Conservation (phyloP, 2,329 filamentous ascomycete genomes). For the Aspergillus phoenicis region DNA sequence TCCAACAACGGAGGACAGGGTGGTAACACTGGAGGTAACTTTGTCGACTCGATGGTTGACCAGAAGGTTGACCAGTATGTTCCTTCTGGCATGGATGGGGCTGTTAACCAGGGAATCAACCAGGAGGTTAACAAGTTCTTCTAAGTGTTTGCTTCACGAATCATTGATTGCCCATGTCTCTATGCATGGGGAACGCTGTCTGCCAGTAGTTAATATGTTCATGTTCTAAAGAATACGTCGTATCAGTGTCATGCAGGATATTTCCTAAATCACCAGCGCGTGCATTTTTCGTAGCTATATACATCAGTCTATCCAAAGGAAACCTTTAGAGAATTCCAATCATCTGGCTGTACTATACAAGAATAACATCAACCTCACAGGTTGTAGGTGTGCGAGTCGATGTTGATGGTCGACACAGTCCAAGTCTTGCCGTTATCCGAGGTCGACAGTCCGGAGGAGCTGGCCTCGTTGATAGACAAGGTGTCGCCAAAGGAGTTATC, state of each 20-base stretch:
- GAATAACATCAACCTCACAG: neutral
- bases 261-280: too few species aligned
- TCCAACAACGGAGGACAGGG: neutral
- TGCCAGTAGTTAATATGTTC: too few species aligned
- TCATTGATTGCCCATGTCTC: neutral
- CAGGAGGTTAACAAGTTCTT: neutral
- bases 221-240: too few species aligned
- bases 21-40: neutral
- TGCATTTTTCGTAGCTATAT: too few species aligned
- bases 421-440: constrained; percentile 32
- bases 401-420: constrained; percentile 32
- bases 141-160: neutral
- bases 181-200: too few species aligned
- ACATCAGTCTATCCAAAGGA: too few species aligned
- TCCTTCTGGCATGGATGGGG: neutral
- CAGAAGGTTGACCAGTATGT: constrained; percentile 2
- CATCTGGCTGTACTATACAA: neutral
- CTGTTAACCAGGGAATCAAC: neutral
- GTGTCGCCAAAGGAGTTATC: constrained; percentile 33
- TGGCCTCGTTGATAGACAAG: constrained; percentile 30
- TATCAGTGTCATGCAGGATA: too few species aligned
- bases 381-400: constrained; percentile 31
- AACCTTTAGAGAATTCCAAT: too few species aligned
- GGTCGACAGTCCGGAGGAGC: constrained; percentile 29
- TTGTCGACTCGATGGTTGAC: neutral